Evolutionary conservation across 208 protist genomes (phyloP), one percentile per base, ranked within the genome.

Genomic region (Balamuthia mandrillaris): DNA sequence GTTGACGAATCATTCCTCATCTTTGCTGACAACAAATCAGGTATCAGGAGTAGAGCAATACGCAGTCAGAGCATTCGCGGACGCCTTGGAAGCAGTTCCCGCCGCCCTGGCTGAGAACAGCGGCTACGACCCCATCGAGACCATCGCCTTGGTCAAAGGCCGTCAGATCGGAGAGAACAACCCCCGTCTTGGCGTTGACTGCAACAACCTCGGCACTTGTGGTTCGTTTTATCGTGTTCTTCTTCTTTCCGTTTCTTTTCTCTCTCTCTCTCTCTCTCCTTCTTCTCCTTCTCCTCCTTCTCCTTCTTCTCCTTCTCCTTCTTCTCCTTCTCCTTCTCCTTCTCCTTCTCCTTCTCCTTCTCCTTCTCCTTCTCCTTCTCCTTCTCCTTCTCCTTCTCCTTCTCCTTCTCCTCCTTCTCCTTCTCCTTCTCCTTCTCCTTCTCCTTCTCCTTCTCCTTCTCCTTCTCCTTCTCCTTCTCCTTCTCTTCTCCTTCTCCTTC

Each of bases 71-170:
- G 94, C 97, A 24, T 99, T 99, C 89, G 97, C 98, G 1, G 98
- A 99, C 75, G 99, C 99, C 0, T 93, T 99, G 6, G 98, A 99
- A 88, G 89, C 88, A 18, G 98, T 99, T 74, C 99, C 99, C n/a
- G 92, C 99, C 61, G 97, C 98, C 85, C 93, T 99, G 21, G 98
- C 98, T 27, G 94, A 99, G 52, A 99, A 99, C 94, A 96, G 93
- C 86, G 98, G 98, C 60, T 91, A 99, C 1, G 89, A 96, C 54
- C 93, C 98, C 14, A 98, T 99, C 54, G 94, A 98, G 47, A 91
- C 96, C n/a, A 90, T 99, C 6, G 96, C 98, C 29, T 89, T 92
- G 3, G 93, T 98, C n/a, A 99, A 98, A 88, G 89, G 95, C 49
- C 89, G 89, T 37, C 98, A 99, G 88, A 74, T 98, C n/a, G 89